Base-by-base conservation (phyloP, 2,329 filamentous ascomycete genomes). In the Paracoccidioides brasiliensis region DNA sequence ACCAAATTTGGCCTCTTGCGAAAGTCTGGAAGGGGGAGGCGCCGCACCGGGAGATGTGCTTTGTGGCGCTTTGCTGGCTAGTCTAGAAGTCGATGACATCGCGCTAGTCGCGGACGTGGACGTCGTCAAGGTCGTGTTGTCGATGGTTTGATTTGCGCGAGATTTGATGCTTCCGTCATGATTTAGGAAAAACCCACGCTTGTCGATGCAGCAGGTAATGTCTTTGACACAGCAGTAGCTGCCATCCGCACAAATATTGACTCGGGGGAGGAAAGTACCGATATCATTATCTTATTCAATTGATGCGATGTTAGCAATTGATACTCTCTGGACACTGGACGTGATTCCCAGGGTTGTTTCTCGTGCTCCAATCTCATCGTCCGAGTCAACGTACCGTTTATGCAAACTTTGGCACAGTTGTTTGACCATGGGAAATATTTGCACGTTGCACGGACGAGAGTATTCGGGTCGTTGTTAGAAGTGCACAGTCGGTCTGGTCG, bases 201-300 rank as follows among this genome's bases (percentile, higher is more conserved):
- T 50, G 46, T 50, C 46, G 15, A 28, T 33, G 15, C 46, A 50
- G 46, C 46, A 50, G 46, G 46, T 38, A 37, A 15, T 2, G 15
- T 50, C 46, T 38, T 50, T 50, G 46, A 50, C 46, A 28, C 46
- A 50, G 46, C 46, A 50, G n/a, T 50, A 50, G 15, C 46, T 50
- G 33, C 46, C 46, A 9, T 50, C 46, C 12, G 5, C 3, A 28
- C 46, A 50, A 22, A 50, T 50, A 38, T 50, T 50, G 46, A 50
- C 33, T 37, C 46, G 46, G 12, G 46, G 46, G 15, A 50, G 46
- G 33, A 37, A 38, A 22, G 22, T 22, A 22, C 10, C 32, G 30
- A 22, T 15, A 50, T 10, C 32, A 50, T 37, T 50, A 32, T 33
- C 38, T 33, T 50, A 15, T 50, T 50, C 6, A 38, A 22, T 50